A percentile compares a stretch with the other conserved stretches of the same genome.
These are phyloP conservation scores for Rhodocollybia butyracea DNA, from an alignment of 768 basidiomycete species.

Conservation along the genomic window DNA sequence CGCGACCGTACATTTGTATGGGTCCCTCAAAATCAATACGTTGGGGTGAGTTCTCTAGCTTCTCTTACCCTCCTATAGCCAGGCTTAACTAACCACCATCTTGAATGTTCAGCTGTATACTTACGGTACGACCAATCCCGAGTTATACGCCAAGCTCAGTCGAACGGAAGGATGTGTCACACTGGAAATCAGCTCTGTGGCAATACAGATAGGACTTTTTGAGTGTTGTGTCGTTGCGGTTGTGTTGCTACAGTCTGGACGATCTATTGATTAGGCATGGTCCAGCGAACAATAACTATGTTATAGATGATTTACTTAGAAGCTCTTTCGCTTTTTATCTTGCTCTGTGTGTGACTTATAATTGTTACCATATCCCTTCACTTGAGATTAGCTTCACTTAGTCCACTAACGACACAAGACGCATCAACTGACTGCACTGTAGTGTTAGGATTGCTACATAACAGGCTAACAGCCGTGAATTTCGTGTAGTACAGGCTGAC, in stretches of 20 bases:
- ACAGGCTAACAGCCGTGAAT: no score
- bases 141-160: slow-evolving; percentile 32
- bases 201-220: slow-evolving; percentile 41
- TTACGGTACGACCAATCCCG: slow-evolving; percentile 16
- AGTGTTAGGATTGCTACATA: no score
- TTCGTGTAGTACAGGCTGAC: no score
- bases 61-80: not conserved
- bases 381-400: no score
- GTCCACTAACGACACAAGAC: no score
- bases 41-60: slow-evolving; percentile 19
- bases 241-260: slow-evolving; percentile 44
- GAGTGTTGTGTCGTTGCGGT: slow-evolving; percentile 45
- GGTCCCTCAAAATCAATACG: slow-evolving; percentile 18
- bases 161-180: slow-evolving; percentile 29
- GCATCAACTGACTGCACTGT: no score
- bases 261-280: slow-evolving; percentile 47
- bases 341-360: no score
- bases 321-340: no score
- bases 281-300: no score
- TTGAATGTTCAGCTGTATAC: slow-evolving; percentile 25
- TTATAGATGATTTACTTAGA: no score
- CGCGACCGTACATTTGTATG: slow-evolving; percentile 7
- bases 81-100: slow-evolving; percentile 9
- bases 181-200: slow-evolving; percentile 45
- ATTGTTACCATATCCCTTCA: no score